phyloP scores from a whole-genome alignment of 2,329 filamentous ascomycete genomes.

The Trichoderma afroharzianum region DNA sequence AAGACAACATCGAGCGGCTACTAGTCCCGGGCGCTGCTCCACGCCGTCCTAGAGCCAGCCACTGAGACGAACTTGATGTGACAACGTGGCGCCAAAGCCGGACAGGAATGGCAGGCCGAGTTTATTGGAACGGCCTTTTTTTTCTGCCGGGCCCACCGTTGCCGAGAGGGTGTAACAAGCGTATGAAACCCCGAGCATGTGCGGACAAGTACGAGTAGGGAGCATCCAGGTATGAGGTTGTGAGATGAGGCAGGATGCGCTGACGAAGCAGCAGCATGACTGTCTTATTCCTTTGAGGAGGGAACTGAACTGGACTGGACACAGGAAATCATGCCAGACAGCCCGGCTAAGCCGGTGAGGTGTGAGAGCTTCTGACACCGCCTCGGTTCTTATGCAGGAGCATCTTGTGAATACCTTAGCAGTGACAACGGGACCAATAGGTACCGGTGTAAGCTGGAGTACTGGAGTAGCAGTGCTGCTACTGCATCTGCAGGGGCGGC shows the following conservation, averaged over 20 bases:
- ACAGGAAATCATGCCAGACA: not conserved
- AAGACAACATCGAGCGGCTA: not conserved
- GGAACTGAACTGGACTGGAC: not conserved
- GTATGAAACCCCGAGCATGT: not conserved
- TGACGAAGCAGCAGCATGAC: not conserved
- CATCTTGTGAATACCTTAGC: not conserved
- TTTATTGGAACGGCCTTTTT: conserved; percentile 6
- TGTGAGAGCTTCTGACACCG: conserved; percentile 18
- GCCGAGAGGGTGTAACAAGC: not conserved
- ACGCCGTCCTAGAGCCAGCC: conserved; percentile 17
- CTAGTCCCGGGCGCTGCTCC: not conserved
- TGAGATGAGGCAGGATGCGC: not conserved
- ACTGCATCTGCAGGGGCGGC: conserved; percentile 11
- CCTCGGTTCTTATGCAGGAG: not conserved
- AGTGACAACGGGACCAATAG: not conserved
- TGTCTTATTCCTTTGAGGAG: not conserved
- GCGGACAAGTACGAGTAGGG: not conserved
- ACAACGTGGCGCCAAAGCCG: conserved; percentile 28
- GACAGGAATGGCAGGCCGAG: conserved; percentile 26
- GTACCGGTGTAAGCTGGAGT: not conserved
- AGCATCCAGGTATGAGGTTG: not conserved
- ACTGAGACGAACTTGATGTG: conserved; percentile 27
- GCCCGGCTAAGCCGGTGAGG: conserved; percentile 9
- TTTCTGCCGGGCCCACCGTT: not conserved
- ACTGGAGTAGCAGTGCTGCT: not conserved